A percentile compares a stretch with the other conserved stretches of the same genome.
phyloP scores from a whole-genome alignment of 768 basidiomycete genomes.

The Leucocoprinus leucothites region DNA sequence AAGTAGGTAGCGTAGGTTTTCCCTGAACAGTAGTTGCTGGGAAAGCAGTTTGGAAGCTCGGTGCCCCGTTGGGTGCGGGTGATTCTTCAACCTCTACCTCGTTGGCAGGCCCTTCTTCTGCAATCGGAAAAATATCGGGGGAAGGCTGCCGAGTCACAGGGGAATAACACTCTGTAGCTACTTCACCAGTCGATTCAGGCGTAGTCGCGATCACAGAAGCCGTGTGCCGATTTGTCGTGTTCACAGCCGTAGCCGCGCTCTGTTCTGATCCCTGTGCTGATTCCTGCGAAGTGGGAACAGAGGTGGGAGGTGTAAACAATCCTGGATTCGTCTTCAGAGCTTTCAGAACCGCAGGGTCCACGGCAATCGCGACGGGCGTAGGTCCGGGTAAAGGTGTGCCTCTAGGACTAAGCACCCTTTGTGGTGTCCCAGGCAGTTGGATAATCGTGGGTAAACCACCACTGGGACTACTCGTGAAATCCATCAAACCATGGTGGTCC shows the following conservation, averaged over 20 bases:
- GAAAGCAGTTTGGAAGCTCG: neutral
- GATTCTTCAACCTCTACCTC: too few relatives aligned
- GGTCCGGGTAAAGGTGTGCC: constrained; percentile 21
- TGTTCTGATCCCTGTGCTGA: too few relatives aligned
- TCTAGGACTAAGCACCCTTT: constrained; percentile 17
- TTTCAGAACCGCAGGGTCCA: constrained; percentile 22
- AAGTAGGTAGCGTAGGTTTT: constrained; percentile 18
- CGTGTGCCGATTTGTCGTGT: neutral
- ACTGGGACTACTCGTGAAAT: constrained; percentile 14
- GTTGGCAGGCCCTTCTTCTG: neutral
- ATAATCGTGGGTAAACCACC: constrained; percentile 13
- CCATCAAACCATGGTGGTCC: constrained; percentile 26
- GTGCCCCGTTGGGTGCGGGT: too few relatives aligned
- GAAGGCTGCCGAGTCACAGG: neutral
- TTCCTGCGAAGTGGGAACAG: neutral
- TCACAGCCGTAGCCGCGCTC: too few relatives aligned
- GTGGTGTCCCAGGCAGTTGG: constrained; percentile 22
- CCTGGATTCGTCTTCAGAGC: constrained; percentile 15
- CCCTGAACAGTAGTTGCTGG: neutral
- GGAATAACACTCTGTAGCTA: neutral
- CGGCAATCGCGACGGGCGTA: constrained; percentile 19
- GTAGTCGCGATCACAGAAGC: too few relatives aligned
- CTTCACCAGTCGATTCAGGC: too few relatives aligned
- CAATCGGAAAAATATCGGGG: neutral
- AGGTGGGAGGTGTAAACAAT: neutral